Conservation (phyloP, 495 filamentous ascomycete species). For the Penicillium arizonense region DNA sequence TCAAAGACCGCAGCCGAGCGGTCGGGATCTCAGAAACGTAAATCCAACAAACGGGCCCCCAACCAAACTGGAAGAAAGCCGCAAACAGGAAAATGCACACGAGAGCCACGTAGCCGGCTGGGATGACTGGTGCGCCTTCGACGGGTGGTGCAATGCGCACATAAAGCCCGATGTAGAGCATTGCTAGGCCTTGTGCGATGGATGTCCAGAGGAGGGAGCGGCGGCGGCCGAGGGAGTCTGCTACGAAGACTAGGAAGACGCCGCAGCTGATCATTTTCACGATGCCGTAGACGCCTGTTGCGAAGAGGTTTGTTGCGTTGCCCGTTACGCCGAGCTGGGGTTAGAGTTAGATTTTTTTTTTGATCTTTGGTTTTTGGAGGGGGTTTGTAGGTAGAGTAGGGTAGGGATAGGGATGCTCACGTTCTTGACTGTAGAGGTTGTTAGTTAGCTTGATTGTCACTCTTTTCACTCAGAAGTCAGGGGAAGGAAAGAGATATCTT, state of each 20-base stretch:
- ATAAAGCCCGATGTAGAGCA: conserved; percentile 82
- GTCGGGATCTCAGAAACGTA: conserved; percentile 74
- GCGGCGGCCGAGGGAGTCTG: conserved; percentile 68
- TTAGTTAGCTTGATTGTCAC: conserved; percentile 1
- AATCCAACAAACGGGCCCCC: conserved; percentile 80
- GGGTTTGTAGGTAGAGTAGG: not conserved
- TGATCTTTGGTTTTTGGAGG: not conserved
- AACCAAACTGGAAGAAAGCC: conserved; percentile 75
- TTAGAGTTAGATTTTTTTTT: not conserved
- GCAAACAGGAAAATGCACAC: conserved; percentile 74
- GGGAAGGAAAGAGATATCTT: conserved; percentile 16
- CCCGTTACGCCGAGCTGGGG: conserved; percentile 41
- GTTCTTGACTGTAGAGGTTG: conserved; percentile 16
- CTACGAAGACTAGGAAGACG: conserved; percentile 66
- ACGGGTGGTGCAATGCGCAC: conserved; percentile 66
- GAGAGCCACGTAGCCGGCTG: conserved; percentile 64
- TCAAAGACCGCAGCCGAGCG: conserved; percentile 62
- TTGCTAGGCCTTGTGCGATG: conserved; percentile 65
- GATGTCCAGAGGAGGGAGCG: conserved; percentile 72
- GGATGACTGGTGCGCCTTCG: conserved; percentile 46
- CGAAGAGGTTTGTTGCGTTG: conserved; percentile 48
- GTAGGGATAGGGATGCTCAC: conserved; percentile 11
- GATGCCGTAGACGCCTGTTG: conserved; percentile 54
- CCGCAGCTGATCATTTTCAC: conserved; percentile 57
- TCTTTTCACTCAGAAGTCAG: too few species aligned